Evolutionary conservation across 139 green algal species (phyloP), one percentile per base, ranked within the genome.

Genomic region (Chlamydomonas asymmetrica): DNA sequence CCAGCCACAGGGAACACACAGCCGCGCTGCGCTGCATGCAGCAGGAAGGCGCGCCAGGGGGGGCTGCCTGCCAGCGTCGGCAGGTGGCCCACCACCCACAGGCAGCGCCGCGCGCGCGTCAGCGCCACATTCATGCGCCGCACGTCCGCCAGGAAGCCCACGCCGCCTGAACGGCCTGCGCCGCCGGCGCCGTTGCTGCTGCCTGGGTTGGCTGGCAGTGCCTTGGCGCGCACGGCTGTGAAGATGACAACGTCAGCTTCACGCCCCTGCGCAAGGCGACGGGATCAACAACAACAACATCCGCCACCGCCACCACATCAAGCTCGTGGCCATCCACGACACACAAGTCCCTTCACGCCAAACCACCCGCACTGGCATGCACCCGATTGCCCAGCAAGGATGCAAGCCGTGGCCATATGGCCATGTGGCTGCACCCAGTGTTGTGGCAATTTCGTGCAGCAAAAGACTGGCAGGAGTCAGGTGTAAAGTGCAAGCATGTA

Each of bases 111-210:
- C 2, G 87, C 91, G 7, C 91, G 77, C 2, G 91, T 95, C 10
- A 95, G 74, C 0, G 73, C 89, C 45, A 95, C 91, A 43, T 95
- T 95, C 87, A 93, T 93, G 60, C 91, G 85, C 18, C 90, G 67
- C 6, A 88, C 80, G 64, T 94, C 88, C 34, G 83, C 78, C n/a
- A 93, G 77, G 66, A 93, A 93, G 31, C 90, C 90, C 6, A 94
- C 59, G 6, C 54, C 29, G 5, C 41, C 54, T 0, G 16, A 52
- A 23, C 63, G 50, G 31, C 31, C 54, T 52, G 23, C 3, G 29
- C 8, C 32, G 43, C 45, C 38, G 31, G 32, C 50, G 40, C 49
- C 49, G 25, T 29, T 8, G 9, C 1, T 22, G 56, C 63, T n/a
- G 23, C 52, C 29, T 5, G 32, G 49, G 8, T 23, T 16, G 27